phyloP scores from a whole-genome alignment of 352 stramenopile genomes.

The Aphanomyces euteiches region DNA sequence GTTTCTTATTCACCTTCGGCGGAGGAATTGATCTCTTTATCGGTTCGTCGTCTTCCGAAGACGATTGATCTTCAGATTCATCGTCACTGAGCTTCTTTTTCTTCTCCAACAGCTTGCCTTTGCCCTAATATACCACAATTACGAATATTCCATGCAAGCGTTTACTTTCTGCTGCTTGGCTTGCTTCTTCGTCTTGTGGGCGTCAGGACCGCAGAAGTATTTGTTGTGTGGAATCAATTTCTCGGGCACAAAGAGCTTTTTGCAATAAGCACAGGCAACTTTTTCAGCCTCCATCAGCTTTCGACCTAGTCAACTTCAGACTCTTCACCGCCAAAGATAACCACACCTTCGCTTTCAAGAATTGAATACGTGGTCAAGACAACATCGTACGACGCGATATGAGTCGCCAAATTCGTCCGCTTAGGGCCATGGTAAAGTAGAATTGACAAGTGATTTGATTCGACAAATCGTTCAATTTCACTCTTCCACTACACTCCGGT shows the following conservation, averaged over 20 bases:
- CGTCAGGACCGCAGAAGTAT: conserved; percentile 98
- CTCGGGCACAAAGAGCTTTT: conserved; percentile 86
- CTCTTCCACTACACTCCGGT: conserved; percentile 57
- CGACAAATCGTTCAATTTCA: conserved; percentile 91
- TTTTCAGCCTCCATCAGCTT: conserved; percentile 72
- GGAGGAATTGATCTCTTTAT: conserved; percentile 46
- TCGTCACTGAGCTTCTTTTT: conserved; percentile 50
- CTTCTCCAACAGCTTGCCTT: conserved; percentile 34
- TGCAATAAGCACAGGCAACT: conserved; percentile 94
- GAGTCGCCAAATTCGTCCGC: conserved; percentile 49
- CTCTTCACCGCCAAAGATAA: not conserved
- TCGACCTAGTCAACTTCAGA: conserved; percentile 29
- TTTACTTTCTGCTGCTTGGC: conserved; percentile 72
- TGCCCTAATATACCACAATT: conserved; percentile 25
- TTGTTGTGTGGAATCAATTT: conserved; percentile 94
- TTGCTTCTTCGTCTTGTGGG: conserved; percentile 92
- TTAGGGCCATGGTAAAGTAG: conserved; percentile 96
- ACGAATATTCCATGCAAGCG: conserved; percentile 5
- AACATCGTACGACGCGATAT: conserved; percentile 95
- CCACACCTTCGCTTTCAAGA: conserved; percentile 83
- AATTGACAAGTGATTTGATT: conserved; percentile 86
- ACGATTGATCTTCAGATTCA: conserved; percentile 42
- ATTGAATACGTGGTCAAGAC: conserved; percentile 99
- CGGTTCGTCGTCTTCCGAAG: conserved; percentile 46
- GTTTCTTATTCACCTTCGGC: conserved; percentile 37